Base-by-base conservation (phyloP, 2,329 filamentous ascomycete genomes). In the Fusarium sp. region DNA sequence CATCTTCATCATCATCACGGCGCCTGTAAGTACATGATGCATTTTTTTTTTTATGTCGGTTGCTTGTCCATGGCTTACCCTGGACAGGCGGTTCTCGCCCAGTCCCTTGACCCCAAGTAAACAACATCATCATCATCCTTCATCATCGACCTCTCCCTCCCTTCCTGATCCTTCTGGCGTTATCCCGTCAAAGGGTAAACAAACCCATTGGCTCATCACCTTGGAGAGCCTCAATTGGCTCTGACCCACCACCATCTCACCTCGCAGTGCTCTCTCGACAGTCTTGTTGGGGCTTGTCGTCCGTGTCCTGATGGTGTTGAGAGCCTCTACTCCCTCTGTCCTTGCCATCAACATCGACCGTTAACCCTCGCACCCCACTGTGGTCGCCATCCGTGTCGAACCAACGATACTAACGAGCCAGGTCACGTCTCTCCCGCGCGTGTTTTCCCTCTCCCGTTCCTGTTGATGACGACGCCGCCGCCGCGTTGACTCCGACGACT, bases 161-260 rank as follows among this genome's bases (percentile, higher is more conserved):
- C 11, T 57, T 35, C 33, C 63, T 56, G 38, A 40, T 40, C 52
- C 54, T 43, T 69, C 60, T 67, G 43, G 64, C 57, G 52, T 45
- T 40, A 43, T 65, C 52, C 9, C 38, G 14, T 58, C 59, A 25
- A 54, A 73, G 79, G 77, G 80, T 83, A 83, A 82, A 83, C 81
- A 84, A 82, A 82, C 74, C 77, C 76, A 83, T 82, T 83, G 81
- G 82, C 78, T 70, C 67, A 75, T 67, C 40, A 73, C 68, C 69
- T 77, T 67, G 66, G 74, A 76, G 69, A 76, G 73, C 76, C 69
- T 81, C 80, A 79, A 80, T 80, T 79, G 77, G 65, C 58, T 43
- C 63, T 54, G 73, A 69, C 66, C 73, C 76, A 77, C 76, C 69
- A 57, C 63, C 47, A 50, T 66, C 63, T 63, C 68, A 37, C 37